Evolutionary conservation across 2,329 filamentous ascomycete species (phyloP), one percentile per base, ranked within the genome.

Genomic region (Byssochlamys sp.): DNA sequence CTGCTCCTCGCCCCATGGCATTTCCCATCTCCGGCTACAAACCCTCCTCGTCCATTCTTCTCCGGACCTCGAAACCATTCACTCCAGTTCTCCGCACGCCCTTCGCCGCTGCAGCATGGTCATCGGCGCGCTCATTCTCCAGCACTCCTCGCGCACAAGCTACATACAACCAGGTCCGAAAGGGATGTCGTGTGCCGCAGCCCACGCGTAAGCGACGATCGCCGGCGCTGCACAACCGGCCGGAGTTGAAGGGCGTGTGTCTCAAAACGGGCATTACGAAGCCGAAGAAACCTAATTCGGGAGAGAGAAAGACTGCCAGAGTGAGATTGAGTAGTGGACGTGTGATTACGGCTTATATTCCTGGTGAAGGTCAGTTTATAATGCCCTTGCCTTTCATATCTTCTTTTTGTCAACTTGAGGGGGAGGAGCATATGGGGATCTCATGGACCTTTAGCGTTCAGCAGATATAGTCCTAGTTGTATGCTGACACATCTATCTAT

Each of bases 201-300:
- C 84, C 84, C 59, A 89, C 88, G 1, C 90, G 94, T 62, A 91
- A 95, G 76, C 84, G 89, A 65, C 86, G 90, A 55, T 97, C 92
- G 2, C 94, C 94, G 0, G 91, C 92, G 25, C 82, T 99, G 56
- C 81, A 81, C 60, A 74, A 84, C 55, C 82, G 89, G 50, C 91
- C 94, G 3, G 84, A 88, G 70, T 86, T 96, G 77, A 97, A 97
- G 80, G 94, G 92, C 66, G 94, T 99, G 39, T 97, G 94, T 74
- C 78, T 99, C 62, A 91, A 95, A 72, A 94, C 97, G 60, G 91
- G 90, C 69, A 89, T 91, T 66, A 91, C 89, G 66, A 91, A 94
- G 69, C 94, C 94, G 57, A 99, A 99, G 85, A 99, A 99, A 78
- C 94, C 94, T 63, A 99, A 99, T 76, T 99, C 94, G 28, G 94